A percentile compares a stretch with the other conserved stretches of the same genome.
Conservation (phyloP, 805 yeast genomes). For the Metschnikowia peoriensis region DNA sequence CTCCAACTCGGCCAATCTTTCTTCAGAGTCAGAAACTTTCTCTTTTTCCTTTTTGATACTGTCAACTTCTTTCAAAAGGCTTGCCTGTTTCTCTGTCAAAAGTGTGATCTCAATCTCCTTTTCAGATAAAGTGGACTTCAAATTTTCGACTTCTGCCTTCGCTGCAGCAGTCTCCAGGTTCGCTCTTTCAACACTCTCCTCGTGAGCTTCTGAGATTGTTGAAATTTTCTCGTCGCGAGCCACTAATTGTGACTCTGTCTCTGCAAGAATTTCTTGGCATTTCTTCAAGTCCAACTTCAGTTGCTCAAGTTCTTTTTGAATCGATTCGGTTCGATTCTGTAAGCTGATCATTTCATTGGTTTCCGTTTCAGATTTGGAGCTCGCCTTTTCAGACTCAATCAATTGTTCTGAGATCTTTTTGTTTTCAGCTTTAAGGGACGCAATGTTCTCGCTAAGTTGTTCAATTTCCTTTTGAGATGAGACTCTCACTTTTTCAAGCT, state of each 20-base stretch:
- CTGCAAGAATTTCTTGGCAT: background rate
- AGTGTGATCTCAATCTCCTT: background rate
- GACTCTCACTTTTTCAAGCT: conserved; percentile 6
- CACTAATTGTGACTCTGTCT: conserved; percentile 1
- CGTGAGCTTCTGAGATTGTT: background rate
- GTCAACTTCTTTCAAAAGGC: background rate
- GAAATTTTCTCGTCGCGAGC: conserved; percentile 1
- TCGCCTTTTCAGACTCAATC: background rate
- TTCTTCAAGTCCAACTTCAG: background rate
- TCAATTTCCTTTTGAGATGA: conserved; percentile 6
- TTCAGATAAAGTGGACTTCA: background rate
- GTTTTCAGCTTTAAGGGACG: conserved; percentile 3
- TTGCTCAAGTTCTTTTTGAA: background rate
- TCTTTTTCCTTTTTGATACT: background rate
- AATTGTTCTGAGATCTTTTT: background rate
- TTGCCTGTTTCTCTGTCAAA: background rate
- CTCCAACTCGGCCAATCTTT: conserved; percentile 1
- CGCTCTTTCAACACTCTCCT: background rate
- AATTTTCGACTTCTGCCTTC: background rate
- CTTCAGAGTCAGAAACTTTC: background rate
- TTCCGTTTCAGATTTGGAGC: background rate
- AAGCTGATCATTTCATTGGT: background rate
- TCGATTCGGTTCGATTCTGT: background rate
- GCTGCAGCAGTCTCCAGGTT: background rate
- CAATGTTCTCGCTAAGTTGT: conserved; percentile 3